These are phyloP conservation scores for Fusarium cicatricum DNA, from an alignment of 2,329 filamentous ascomycete genomes.

Conservation along the genomic window DNA sequence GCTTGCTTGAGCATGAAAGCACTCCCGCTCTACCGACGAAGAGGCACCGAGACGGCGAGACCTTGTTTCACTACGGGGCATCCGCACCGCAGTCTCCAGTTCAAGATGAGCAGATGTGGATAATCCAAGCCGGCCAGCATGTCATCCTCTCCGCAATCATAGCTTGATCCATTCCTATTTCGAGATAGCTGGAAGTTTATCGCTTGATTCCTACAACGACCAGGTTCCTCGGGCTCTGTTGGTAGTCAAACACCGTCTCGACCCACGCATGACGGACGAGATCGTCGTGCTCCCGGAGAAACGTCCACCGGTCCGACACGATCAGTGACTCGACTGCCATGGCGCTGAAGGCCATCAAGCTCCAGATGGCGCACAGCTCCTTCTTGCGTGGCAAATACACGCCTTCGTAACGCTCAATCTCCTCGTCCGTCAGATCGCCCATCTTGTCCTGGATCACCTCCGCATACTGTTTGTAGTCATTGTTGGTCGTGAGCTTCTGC, in stretches of 20 bases:
- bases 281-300: slow-evolving; percentile 78
- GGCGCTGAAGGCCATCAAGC: slow-evolving; percentile 94
- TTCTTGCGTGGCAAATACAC: slow-evolving; percentile 73
- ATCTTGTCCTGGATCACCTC: slow-evolving; percentile 72
- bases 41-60: too few relatives aligned
- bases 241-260: slow-evolving; percentile 91
- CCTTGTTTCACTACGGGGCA: slow-evolving; percentile 17
- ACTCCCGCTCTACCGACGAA: too few relatives aligned
- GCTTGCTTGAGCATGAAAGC: too few relatives aligned
- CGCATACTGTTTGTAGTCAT: slow-evolving; percentile 66
- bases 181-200: slow-evolving; percentile 37
- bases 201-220: slow-evolving; percentile 92
- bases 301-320: slow-evolving; percentile 89
- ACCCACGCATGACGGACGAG: slow-evolving; percentile 84
- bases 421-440: slow-evolving; percentile 73
- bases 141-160: slow-evolving; percentile 7
- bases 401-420: slow-evolving; percentile 75
- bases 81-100: neutral
- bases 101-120: slow-evolving; percentile 6
- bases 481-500: slow-evolving; percentile 71
- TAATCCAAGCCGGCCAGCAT: neutral
- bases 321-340: slow-evolving; percentile 89
- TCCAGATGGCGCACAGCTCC: slow-evolving; percentile 89
- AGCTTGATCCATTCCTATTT: slow-evolving; percentile 22
- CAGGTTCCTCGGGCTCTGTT: slow-evolving; percentile 84